Evolutionary conservation across 352 stramenopile species (phyloP), one percentile per base, ranked within the genome.

Genomic region (Globisporangium sylvaticum): DNA sequence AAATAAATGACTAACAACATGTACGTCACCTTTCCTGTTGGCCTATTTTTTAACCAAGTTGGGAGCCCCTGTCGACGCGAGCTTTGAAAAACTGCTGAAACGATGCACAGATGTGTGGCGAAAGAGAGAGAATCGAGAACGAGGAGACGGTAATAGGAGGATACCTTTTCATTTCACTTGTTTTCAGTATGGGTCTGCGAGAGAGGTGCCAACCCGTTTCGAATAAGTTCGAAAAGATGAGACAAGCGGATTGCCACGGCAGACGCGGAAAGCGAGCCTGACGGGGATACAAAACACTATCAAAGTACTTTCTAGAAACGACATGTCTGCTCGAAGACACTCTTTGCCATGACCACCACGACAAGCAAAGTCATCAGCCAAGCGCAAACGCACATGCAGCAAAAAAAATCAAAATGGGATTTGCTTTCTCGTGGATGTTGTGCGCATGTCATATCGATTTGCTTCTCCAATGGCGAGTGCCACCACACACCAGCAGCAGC

Each of bases 401-500:
- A n/a, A 48, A 48, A 50, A 32, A 52, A 63, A 58, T 22, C 52
- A 37, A 58, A 58, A 58, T 58, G 52, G 52, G 42, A 50, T 22
- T 22, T n/a, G 52, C 14, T 22, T 8, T 58, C 27, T 59, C 27
- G 27, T 42, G 54, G 24, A 14, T 34, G 24, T 22, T 37, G 14
- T 22, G 54, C 29, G 54, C 54, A 27, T 34, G 22, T 59, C 54
- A 44, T 59, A 59, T 59, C 54, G 44, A 59, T 59, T 59, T n/a
- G 27, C 22, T 24, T 39, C 27, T 50, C 18, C 42, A 50, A 44
- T 27, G 54, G 29, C 8, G 2, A 50, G 42, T 50, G 42, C 42
- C 42, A 50, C 42, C 20, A 50, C 22, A 7, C 18, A 48, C 1
- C 15, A n/a, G 15, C 39, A 22, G 42, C 42, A 44, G 37, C 37